phyloP scores from a whole-genome alignment of 176 grass and related monocot species.

The Hordeum vulgare region MorexV3_pseudomolecules_assembly NC_058518.1:494148097-494148596 shows the following conservation, averaged over 20 bases:
- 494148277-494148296: slow-evolving; percentile 24
- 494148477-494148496: background rate
- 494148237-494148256: background rate
- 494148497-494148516: background rate
- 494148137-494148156: background rate
- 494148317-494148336: slow-evolving; percentile 76
- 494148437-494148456: slow-evolving; percentile 84
- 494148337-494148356: slow-evolving; percentile 39
- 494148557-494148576: slow-evolving; percentile 92
- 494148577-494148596: slow-evolving; percentile 68
- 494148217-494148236: background rate
- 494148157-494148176: background rate
- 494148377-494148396: slow-evolving; percentile 47
- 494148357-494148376: slow-evolving; percentile 40
- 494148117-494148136: background rate
- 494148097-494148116: background rate
- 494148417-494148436: slow-evolving; percentile 83
- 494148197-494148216: background rate
- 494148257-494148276: background rate
- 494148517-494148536: slow-evolving; percentile 32
- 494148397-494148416: slow-evolving; percentile 91
- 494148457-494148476: background rate
- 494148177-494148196: background rate
- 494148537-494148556: slow-evolving; percentile 97
- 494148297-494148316: slow-evolving; percentile 92